Conservation (phyloP, 1,139 yeast species). For the Citeromyces siamensis region DNA sequence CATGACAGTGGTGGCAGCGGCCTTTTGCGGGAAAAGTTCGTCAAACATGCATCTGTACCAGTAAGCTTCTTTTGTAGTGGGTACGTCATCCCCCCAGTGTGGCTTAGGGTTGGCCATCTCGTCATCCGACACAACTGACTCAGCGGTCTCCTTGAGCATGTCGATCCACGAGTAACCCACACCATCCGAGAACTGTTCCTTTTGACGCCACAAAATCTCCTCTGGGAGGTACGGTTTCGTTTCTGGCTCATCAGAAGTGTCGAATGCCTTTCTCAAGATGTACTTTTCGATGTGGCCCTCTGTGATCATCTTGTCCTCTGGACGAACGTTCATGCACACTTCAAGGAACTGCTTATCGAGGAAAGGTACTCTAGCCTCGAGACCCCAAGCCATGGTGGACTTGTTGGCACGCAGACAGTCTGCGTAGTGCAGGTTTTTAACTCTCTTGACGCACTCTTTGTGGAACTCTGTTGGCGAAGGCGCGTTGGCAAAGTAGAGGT, state of each 20-base stretch:
- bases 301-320: constrained; percentile 79
- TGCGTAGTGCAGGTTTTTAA: constrained; percentile 92
- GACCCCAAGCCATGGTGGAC: constrained; percentile 99
- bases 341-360: constrained; percentile 88
- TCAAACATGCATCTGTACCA: constrained; percentile 98
- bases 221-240: constrained; percentile 82
- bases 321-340: constrained; percentile 89
- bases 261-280: constrained; percentile 94
- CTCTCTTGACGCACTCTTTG: constrained; percentile 88
- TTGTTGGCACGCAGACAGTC: constrained; percentile 99
- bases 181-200: constrained; percentile 99
- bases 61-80: constrained; percentile 97
- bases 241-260: constrained; percentile 61
- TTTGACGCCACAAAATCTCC: constrained; percentile 98
- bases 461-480: constrained; percentile 91
- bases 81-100: constrained; percentile 92
- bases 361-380: constrained; percentile 99
- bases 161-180: constrained; percentile 99
- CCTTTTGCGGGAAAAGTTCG: constrained; percentile 76
- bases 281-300: constrained; percentile 84
- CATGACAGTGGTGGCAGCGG: constrained; percentile 95
- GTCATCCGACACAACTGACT: constrained; percentile 75
- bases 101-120: constrained; percentile 82
- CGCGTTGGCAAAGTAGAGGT: constrained; percentile 93
- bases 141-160: constrained; percentile 92